Percentiles rank a stretch among this genome's conserved stretches.
Evolutionary conservation across 495 filamentous ascomycete genomes (phyloP).

Genomic region (Cryomyces minteri): DNA sequence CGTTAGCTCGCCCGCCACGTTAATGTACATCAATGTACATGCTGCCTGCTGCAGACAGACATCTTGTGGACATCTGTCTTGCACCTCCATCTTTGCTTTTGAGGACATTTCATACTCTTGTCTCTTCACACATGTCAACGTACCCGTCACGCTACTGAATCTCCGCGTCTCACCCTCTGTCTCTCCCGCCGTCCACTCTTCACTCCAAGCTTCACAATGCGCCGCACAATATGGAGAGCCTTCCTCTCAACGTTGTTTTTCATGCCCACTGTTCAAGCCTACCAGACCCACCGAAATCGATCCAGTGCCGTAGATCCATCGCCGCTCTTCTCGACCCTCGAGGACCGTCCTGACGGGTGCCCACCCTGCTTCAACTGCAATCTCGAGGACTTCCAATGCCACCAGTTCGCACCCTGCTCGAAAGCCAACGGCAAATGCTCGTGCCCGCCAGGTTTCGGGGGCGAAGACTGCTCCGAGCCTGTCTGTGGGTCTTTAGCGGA

Average conservation of each 20-base stretch:
- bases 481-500: conserved; percentile 78
- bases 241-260: conserved; percentile 8
- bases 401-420: conserved; percentile 75
- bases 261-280: not conserved
- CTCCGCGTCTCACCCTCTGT: no score
- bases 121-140: no score
- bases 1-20: no score
- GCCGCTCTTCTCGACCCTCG: conserved; percentile 29
- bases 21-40: no score
- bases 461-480: conserved; percentile 76
- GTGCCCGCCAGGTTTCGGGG: conserved; percentile 82
- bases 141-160: no score
- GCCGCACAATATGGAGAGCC: no score
- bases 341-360: conserved; percentile 39
- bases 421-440: conserved; percentile 76
- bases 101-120: no score
- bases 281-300: conserved; percentile 3
- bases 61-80: no score
- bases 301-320: conserved; percentile 11
- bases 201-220: no score
- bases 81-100: no score
- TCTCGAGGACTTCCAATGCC: conserved; percentile 73
- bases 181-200: no score
- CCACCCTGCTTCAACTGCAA: conserved; percentile 91
- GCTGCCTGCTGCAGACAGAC: no score